These are phyloP conservation scores for Colletotrichum neosansevieriae DNA, from an alignment of 2,329 filamentous ascomycete species.

Conservation along the genomic window DNA sequence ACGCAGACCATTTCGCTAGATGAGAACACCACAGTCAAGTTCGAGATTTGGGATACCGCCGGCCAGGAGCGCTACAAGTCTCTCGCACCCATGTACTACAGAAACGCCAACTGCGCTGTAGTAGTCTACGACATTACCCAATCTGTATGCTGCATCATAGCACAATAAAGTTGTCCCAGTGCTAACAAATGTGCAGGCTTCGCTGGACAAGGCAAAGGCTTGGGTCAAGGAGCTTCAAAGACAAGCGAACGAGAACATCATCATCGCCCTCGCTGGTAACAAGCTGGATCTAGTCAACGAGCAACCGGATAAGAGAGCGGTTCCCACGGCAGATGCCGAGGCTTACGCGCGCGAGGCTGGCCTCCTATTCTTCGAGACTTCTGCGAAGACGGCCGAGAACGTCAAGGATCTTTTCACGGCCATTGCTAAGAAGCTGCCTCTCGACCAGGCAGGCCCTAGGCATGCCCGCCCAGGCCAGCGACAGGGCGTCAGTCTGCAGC, in stretches of 20 bases:
- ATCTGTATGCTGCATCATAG: conserved; percentile 75
- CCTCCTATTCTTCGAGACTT: conserved; percentile 98
- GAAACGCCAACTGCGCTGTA: conserved; percentile 98
- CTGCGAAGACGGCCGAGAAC: conserved; percentile 96
- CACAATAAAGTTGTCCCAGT: conserved; percentile 40
- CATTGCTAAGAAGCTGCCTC: conserved; percentile 96
- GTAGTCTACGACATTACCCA: conserved; percentile 99
- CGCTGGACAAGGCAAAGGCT: conserved; percentile 97
- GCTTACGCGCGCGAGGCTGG: conserved; percentile 94
- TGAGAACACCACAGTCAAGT: conserved; percentile 98
- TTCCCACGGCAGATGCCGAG: conserved; percentile 89
- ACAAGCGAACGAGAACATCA: conserved; percentile 99
- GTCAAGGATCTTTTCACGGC: conserved; percentile 96
- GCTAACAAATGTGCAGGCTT: conserved; percentile 71
- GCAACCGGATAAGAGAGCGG: conserved; percentile 94
- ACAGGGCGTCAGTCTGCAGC: conserved; percentile 68
- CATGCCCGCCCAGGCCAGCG: conserved; percentile 78
- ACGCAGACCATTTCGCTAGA: conserved; percentile 99
- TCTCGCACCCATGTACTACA: conserved; percentile 98
- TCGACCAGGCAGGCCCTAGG: conserved; percentile 94
- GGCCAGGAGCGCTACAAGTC: conserved; percentile 99
- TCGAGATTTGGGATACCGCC: conserved; percentile 99
- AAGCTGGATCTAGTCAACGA: conserved; percentile 96
- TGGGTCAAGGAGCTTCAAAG: conserved; percentile 99
- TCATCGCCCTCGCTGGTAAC: conserved; percentile 97